A percentile compares a stretch with the other conserved stretches of the same genome.
Evolutionary conservation across 1,284 basidiomycete genomes (phyloP).

Genomic region (Cryptococcus sp.): DNA sequence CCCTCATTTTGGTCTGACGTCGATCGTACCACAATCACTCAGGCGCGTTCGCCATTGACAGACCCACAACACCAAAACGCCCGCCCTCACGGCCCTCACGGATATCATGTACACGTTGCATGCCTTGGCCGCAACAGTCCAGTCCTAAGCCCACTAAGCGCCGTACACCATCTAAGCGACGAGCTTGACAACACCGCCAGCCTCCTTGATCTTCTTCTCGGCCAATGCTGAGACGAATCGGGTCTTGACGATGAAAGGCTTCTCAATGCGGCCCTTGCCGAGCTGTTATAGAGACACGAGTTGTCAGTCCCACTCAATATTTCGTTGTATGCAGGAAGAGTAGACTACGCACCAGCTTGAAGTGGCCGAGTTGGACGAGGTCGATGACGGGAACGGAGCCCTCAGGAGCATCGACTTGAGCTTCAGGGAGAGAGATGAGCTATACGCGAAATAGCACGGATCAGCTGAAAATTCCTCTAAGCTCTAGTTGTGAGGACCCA

Average conservation of each 20-base stretch:
- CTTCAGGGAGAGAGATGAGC: slow-evolving; percentile 54
- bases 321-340: not conserved
- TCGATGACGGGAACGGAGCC: slow-evolving; percentile 85
- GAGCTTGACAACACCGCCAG: slow-evolving; percentile 87
- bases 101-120: slow-evolving; percentile 30
- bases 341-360: slow-evolving; percentile 66
- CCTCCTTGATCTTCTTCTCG: slow-evolving; percentile 79
- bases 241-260: slow-evolving; percentile 92
- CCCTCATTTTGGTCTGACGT: no score
- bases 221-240: slow-evolving; percentile 86
- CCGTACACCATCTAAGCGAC: slow-evolving; percentile 63
- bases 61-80: not conserved
- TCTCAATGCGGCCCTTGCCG: slow-evolving; percentile 53
- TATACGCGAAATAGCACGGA: slow-evolving; percentile 11
- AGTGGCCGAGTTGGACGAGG: slow-evolving; percentile 79
- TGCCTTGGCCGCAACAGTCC: slow-evolving; percentile 22
- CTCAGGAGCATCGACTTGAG: slow-evolving; percentile 51
- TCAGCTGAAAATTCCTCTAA: slow-evolving; percentile 63
- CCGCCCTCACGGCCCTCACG: not conserved
- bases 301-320: no score
- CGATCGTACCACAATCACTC: not conserved
- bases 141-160: slow-evolving; percentile 1
- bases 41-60: not conserved
- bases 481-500: slow-evolving; percentile 60
- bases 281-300: slow-evolving; percentile 31